Conservation (phyloP, 176 grass and related monocot genomes). For the Aegilops longissima region DNA sequence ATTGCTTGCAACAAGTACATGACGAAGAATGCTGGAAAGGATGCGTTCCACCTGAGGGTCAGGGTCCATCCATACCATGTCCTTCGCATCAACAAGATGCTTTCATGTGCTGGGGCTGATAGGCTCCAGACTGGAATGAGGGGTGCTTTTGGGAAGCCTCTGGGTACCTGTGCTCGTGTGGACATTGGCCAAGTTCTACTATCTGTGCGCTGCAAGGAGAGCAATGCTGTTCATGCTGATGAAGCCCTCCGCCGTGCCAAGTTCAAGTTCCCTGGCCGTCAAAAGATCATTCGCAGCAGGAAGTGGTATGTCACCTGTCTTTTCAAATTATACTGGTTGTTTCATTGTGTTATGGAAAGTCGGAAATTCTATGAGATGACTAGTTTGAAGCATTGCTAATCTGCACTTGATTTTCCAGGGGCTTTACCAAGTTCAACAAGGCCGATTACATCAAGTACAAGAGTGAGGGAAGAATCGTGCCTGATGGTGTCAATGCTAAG, state of each 20-base stretch:
- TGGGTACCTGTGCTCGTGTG: slow-evolving; percentile 47
- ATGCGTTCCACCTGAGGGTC: slow-evolving; percentile 49
- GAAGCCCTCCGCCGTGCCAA: slow-evolving; percentile 44
- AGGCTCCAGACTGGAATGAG: slow-evolving; percentile 51
- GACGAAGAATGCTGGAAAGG: slow-evolving; percentile 46
- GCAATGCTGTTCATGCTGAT: slow-evolving; percentile 33
- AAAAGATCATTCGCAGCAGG: slow-evolving; percentile 40
- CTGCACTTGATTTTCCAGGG: slow-evolving; percentile 11
- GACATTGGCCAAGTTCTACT: slow-evolving; percentile 48
- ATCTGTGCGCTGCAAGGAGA: slow-evolving; percentile 47
- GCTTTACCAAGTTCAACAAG: slow-evolving; percentile 30
- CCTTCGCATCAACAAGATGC: slow-evolving; percentile 58
- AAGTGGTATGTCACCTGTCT: slow-evolving; percentile 20
- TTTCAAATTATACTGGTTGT: neutral
- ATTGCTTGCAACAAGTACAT: slow-evolving; percentile 65
- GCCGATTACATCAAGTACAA: slow-evolving; percentile 37
- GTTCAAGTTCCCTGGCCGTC: slow-evolving; percentile 49
- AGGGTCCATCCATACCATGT: slow-evolving; percentile 52
- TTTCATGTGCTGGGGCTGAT: slow-evolving; percentile 51
- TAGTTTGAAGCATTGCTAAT: neutral
- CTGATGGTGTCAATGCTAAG: slow-evolving; percentile 28
- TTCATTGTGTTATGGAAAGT: neutral
- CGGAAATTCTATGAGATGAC: neutral
- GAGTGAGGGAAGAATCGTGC: slow-evolving; percentile 29
- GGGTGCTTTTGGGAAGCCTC: slow-evolving; percentile 55